Percentiles rank a stretch among this genome's conserved stretches.
These are phyloP conservation scores for Pseudovirgaria hyperparasitica DNA, from an alignment of 2,329 filamentous ascomycete species.

Conservation along the genomic window DNA sequence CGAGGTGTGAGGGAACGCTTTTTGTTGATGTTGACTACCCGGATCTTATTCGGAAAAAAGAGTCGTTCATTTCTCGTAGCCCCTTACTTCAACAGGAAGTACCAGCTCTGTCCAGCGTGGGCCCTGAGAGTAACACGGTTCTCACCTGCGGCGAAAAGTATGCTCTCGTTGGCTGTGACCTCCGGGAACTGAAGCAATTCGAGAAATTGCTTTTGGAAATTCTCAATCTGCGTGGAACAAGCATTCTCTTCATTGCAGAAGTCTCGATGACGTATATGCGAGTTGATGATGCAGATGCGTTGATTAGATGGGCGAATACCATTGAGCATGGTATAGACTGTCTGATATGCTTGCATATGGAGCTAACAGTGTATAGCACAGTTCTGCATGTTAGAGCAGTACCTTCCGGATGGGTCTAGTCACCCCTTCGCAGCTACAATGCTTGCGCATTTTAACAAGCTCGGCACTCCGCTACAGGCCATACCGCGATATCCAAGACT, in stretches of 20 bases:
- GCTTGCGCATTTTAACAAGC: constrained; percentile 69
- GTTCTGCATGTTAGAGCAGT: constrained; percentile 80
- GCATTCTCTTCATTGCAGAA: constrained; percentile 73
- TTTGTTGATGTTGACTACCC: constrained; percentile 85
- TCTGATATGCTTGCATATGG: neutral
- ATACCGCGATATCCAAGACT: constrained; percentile 57
- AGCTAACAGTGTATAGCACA: constrained; percentile 39
- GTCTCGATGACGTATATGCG: constrained; percentile 90
- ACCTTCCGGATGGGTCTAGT: constrained; percentile 61
- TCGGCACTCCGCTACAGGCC: constrained; percentile 66
- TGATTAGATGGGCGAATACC: constrained; percentile 66
- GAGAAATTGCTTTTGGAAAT: constrained; percentile 45
- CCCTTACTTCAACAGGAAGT: constrained; percentile 32
- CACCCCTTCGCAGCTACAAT: constrained; percentile 83
- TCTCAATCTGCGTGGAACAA: constrained; percentile 44
- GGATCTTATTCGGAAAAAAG: constrained; percentile 64
- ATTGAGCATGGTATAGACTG: constrained; percentile 48
- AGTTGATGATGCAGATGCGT: constrained; percentile 53
- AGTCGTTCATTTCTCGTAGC: constrained; percentile 48
- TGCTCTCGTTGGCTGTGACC: constrained; percentile 67
- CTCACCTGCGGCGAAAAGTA: constrained; percentile 50
- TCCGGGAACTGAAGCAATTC: constrained; percentile 54
- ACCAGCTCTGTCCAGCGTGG: constrained; percentile 16
- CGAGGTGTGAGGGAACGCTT: constrained; percentile 42
- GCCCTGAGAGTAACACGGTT: constrained; percentile 15